Conservation (phyloP, 331 rosid genomes). For the Cydonia oblonga region DNA sequence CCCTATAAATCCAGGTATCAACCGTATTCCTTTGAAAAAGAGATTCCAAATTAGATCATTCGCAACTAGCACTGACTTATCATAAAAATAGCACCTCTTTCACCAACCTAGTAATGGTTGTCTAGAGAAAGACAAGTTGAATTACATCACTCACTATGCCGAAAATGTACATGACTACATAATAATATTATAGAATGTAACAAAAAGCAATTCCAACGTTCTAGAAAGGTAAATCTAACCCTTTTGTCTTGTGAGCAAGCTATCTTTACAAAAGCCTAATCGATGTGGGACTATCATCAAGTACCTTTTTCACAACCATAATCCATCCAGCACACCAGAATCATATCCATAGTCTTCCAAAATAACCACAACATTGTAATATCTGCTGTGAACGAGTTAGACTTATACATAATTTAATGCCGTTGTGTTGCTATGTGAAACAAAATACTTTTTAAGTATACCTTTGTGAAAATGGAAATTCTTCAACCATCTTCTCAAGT, state of each 20-base stretch:
- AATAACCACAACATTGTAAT: not conserved
- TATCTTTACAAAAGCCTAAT: too few relatives aligned
- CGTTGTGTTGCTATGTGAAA: not conserved
- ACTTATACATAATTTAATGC: not conserved
- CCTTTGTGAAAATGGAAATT: conserved; percentile 43
- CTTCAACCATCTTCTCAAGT: conserved; percentile 52
- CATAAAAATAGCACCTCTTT: not conserved
- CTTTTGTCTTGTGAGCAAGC: too few relatives aligned
- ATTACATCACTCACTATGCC: not conserved
- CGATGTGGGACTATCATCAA: too few relatives aligned
- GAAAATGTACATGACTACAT: not conserved
- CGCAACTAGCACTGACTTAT: not conserved
- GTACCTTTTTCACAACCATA: too few relatives aligned
- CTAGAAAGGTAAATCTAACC: not conserved
- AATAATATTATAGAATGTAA: too few relatives aligned
- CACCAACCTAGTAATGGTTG: not conserved
- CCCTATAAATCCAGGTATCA: not conserved
- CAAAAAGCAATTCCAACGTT: not conserved
- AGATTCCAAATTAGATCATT: not conserved
- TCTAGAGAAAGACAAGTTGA: not conserved
- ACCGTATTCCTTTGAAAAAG: not conserved
- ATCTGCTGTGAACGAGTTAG: not conserved
- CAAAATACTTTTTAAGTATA: conserved; percentile 5
- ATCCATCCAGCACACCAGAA: too few relatives aligned
- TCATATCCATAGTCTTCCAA: too few relatives aligned